Evolutionary conservation across 805 yeast species (phyloP), one percentile per base, ranked within the genome.

Genomic region (Barnettozyma californica): DNA sequence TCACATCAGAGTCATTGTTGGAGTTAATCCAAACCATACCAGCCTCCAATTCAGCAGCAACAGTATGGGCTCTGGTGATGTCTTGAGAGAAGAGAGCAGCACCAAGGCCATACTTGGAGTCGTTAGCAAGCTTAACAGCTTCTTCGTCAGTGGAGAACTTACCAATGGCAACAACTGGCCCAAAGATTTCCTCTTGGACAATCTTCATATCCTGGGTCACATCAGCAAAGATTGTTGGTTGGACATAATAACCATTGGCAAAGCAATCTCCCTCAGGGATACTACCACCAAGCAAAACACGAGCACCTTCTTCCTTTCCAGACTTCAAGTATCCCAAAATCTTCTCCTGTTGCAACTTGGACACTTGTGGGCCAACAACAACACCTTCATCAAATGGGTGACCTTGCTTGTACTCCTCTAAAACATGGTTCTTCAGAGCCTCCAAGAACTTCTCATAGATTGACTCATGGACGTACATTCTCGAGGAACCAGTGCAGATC

Each of bases 401-500:
- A 39, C 79, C 80, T 45, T 70, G 72, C 48, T 68, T 66, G 50
- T 66, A 71, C 48, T 73, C 70, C 16, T 59, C 59, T 31, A 60
- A 46, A 23, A 68, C 67, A 45, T 64, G 69, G 6, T 50, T 49
- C 31, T 58, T 60, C 54, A 79, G 70, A 43, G 65, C 68, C 39
- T 64, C 62, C 34, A 78, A 61, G 54, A 77, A 72, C 58, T 74
- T 68, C 50, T 79, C 81, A 63, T 79, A 77, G 50, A 77, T 63
- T 14, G 71, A 71, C 51, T 77, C 80, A 57, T 80, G 83, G 50
- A 80, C 69, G 56, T 77, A 78, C 43, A 78, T 67, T 66, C 84
- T 73, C 20, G 83, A 78, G 49, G 83, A 80, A 47, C 84, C 83
- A 44, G 83, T 76, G 65, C 85, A 80, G 53, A 80, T 81, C 66